Conservation (phyloP, 805 yeast species). For the Starmerella tilneyi region DNA sequence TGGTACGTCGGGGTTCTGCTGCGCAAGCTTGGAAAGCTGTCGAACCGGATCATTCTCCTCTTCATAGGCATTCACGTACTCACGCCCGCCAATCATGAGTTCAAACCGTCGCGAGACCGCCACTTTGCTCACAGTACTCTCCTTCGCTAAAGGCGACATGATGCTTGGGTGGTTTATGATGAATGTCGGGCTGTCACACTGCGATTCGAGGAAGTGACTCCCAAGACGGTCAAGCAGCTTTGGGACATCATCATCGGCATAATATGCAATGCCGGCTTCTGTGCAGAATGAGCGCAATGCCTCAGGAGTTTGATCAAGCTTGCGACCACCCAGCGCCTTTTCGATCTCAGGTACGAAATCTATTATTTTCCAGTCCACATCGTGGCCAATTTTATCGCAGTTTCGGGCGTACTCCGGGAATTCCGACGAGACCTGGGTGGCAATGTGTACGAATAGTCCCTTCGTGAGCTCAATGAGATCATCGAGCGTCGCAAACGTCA, state of each 20-base stretch:
- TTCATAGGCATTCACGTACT: slow-evolving; percentile 86
- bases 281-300: slow-evolving; percentile 14
- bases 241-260: slow-evolving; percentile 35
- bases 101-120: slow-evolving; percentile 65
- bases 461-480: slow-evolving; percentile 61
- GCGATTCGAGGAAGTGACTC: slow-evolving; percentile 52
- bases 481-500: slow-evolving; percentile 53
- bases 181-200: slow-evolving; percentile 55
- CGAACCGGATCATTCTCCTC: slow-evolving; percentile 83
- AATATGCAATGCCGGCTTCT: not conserved
- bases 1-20: slow-evolving; percentile 49
- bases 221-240: slow-evolving; percentile 58
- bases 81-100: slow-evolving; percentile 66
- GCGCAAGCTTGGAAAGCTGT: slow-evolving; percentile 53
- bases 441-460: slow-evolving; percentile 39
- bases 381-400: slow-evolving; percentile 3
- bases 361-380: slow-evolving; percentile 33
- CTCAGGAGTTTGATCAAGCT: slow-evolving; percentile 33
- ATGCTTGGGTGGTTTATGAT: slow-evolving; percentile 73
- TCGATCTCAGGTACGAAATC: slow-evolving; percentile 66
- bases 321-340: slow-evolving; percentile 42
- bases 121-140: slow-evolving; percentile 32
- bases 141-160: slow-evolving; percentile 82
- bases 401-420: slow-evolving; percentile 19
- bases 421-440: slow-evolving; percentile 19